Evolutionary conservation across 306 rosid genomes (phyloP).

Genomic region (Arachis hypogaea): DNA sequence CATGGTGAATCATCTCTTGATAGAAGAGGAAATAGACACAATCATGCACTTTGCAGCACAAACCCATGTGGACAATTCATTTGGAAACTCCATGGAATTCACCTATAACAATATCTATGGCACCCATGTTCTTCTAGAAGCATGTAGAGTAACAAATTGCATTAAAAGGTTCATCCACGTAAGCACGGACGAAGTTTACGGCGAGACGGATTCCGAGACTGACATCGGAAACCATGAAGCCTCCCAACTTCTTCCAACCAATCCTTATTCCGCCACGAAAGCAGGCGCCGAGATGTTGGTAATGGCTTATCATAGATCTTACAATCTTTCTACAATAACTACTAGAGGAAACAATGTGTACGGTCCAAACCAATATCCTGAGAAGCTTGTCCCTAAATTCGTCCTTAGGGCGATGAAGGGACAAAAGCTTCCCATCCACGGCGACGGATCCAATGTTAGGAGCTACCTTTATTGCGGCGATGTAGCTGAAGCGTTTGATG

Average conservation of each 20-base stretch:
- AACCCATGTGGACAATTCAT: slow-evolving; percentile 79
- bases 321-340: slow-evolving; percentile 64
- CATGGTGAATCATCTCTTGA: slow-evolving; percentile 58
- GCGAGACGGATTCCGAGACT: slow-evolving; percentile 63
- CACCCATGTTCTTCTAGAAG: slow-evolving; percentile 77
- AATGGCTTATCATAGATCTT: slow-evolving; percentile 76
- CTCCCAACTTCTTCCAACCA: slow-evolving; percentile 73
- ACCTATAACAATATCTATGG: slow-evolving; percentile 78
- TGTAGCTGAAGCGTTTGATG: slow-evolving; percentile 82
- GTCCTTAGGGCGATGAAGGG: slow-evolving; percentile 72
- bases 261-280: slow-evolving; percentile 81
- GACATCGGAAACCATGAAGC: slow-evolving; percentile 68
- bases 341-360: slow-evolving; percentile 74
- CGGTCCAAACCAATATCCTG: slow-evolving; percentile 78
- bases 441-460: slow-evolving; percentile 76
- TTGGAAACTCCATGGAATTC: slow-evolving; percentile 76
- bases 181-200: slow-evolving; percentile 83
- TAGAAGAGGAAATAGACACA: slow-evolving; percentile 69
- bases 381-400: slow-evolving; percentile 74
- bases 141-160: slow-evolving; percentile 57
- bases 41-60: slow-evolving; percentile 86
- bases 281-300: slow-evolving; percentile 83
- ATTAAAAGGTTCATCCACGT: slow-evolving; percentile 76
- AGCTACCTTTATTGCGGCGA: slow-evolving; percentile 66
- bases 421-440: slow-evolving; percentile 70